Evolutionary conservation across 495 filamentous ascomycete species (phyloP).

Genomic region (Neurospora africana): DNA sequence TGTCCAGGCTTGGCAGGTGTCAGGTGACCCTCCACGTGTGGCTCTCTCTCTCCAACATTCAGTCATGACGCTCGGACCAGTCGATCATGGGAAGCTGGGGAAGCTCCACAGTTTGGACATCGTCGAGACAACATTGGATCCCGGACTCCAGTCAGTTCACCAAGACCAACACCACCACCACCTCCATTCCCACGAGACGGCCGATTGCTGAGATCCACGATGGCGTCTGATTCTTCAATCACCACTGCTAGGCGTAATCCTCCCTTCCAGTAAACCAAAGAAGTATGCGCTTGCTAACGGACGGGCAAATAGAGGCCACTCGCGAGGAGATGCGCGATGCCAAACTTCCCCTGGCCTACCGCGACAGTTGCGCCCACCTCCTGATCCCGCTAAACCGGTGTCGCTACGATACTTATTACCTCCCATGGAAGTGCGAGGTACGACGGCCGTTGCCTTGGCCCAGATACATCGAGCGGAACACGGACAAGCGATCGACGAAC

Average conservation of each 20-base stretch:
- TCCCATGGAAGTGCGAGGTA: conserved; percentile 98
- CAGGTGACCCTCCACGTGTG: not conserved
- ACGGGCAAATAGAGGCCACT: conserved; percentile 46
- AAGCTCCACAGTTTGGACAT: not conserved
- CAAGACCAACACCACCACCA: conserved; percentile 7
- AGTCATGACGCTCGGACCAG: not conserved
- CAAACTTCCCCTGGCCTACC: conserved; percentile 76
- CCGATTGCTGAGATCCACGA: conserved; percentile 20
- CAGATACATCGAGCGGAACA: not conserved
- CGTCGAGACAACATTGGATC: not conserved
- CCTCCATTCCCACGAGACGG: conserved; percentile 18
- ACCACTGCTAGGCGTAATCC: conserved; percentile 28
- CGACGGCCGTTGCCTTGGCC: conserved; percentile 17
- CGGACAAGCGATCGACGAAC: not conserved
- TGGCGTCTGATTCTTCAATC: conserved; percentile 22
- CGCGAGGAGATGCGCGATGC: conserved; percentile 89
- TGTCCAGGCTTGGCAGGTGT: not conserved
- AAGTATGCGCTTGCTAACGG: not conserved
- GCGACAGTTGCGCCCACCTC: conserved; percentile 88
- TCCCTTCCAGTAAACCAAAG: rapidly evolving
- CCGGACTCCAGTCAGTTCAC: not conserved
- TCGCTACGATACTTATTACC: conserved; percentile 80
- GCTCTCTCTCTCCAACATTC: not conserved
- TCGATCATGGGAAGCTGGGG: not conserved
- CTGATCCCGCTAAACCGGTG: conserved; percentile 93